Evolutionary conservation across 2,329 filamentous ascomycete genomes (phyloP).

Genomic region (Biscogniauxia sp.): DNA sequence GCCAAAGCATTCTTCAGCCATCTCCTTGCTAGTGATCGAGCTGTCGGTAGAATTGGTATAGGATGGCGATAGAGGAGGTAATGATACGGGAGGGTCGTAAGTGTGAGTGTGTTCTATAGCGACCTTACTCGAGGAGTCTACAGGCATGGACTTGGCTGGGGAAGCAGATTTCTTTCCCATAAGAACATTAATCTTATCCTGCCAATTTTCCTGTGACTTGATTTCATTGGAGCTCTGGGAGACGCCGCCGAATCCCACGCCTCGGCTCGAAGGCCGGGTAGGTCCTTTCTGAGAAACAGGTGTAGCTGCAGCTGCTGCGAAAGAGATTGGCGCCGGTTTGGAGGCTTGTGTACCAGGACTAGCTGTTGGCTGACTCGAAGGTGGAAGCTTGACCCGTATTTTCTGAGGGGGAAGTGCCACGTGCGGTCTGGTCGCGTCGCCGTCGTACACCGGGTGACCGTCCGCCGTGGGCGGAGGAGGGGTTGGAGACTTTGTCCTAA

Average conservation of each 20-base stretch:
- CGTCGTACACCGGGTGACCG: conserved; percentile 70
- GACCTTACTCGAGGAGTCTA: conserved; percentile 67
- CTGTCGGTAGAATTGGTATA: conserved; percentile 36
- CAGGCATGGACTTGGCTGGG: conserved; percentile 56
- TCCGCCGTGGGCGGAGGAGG: conserved; percentile 70
- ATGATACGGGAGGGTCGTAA: conserved; percentile 65
- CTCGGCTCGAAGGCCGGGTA: conserved; percentile 25
- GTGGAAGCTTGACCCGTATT: conserved; percentile 80
- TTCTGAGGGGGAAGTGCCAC: conserved; percentile 68
- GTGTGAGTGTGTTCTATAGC: conserved; percentile 56
- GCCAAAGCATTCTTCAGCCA: conserved; percentile 78
- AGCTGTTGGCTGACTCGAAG: conserved; percentile 51
- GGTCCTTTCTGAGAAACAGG: conserved; percentile 15
- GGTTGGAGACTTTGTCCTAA: conserved; percentile 57
- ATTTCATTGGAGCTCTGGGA: conserved; percentile 30
- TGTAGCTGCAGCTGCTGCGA: conserved; percentile 38
- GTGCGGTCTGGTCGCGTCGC: conserved; percentile 61
- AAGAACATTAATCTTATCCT: conserved; percentile 79
- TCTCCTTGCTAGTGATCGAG: conserved; percentile 59
- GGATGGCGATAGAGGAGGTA: conserved; percentile 48
- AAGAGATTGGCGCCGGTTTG: conserved; percentile 44
- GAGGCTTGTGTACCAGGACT: conserved; percentile 31
- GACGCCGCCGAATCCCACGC: conserved; percentile 22
- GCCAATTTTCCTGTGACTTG: conserved; percentile 57
- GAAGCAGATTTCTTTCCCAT: conserved; percentile 61